These are phyloP conservation scores for Vanilla planifolia DNA, from an alignment of 106 monocot genomes.

Conservation along the genomic window DNA sequence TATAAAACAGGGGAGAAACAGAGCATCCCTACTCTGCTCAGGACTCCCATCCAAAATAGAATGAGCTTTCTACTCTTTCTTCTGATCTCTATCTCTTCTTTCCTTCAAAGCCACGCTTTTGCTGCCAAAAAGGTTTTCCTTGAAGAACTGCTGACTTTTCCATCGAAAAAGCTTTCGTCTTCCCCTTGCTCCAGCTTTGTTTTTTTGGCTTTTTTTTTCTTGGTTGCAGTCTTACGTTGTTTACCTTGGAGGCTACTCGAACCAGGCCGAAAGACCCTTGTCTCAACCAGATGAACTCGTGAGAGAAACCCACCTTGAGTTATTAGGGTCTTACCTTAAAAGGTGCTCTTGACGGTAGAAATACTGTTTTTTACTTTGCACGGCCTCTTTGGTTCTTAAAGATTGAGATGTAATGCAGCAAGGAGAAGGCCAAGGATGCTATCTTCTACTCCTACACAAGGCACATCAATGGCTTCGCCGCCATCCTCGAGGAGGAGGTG, in stretches of 20 bases:
- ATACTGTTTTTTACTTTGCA: neutral
- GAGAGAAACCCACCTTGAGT: constrained; percentile 32
- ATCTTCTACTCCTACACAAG: constrained; percentile 71
- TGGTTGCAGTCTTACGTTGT: constrained; percentile 45
- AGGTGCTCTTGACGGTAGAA: constrained; percentile 12
- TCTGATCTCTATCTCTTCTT: too few species aligned
- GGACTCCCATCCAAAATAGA: constrained; percentile 3
- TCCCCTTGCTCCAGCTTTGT: too few species aligned
- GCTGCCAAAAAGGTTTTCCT: too few species aligned
- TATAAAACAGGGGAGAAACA: constrained; percentile 3
- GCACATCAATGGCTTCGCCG: constrained; percentile 76
- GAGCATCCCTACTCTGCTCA: too few species aligned
- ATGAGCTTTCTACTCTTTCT: neutral
- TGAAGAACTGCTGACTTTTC: too few species aligned
- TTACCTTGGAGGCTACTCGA: constrained; percentile 36
- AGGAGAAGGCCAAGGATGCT: constrained; percentile 42
- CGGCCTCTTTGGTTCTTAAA: neutral
- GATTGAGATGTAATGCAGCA: constrained; percentile 18
- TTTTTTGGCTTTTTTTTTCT: too few species aligned
- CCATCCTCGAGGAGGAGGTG: constrained; percentile 48
- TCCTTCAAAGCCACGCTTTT: too few species aligned
- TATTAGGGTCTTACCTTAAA: constrained; percentile 35
- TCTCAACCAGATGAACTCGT: neutral
- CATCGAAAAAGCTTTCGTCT: too few species aligned
- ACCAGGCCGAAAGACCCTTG: neutral